Conservation (phyloP, 2,329 filamentous ascomycete species). For the Claviceps africana region DNA sequence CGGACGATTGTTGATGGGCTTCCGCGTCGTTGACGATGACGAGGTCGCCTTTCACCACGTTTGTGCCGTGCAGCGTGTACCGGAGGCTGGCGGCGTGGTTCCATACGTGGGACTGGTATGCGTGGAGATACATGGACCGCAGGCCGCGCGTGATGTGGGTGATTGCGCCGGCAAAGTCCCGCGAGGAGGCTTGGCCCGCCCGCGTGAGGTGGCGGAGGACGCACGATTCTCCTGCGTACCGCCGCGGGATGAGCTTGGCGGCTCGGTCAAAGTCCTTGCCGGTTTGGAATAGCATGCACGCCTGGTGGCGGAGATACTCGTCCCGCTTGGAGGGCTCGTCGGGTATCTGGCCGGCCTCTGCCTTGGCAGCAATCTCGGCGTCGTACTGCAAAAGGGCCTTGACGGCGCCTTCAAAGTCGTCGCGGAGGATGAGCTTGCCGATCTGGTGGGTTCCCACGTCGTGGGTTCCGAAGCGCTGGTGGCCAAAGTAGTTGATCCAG, state of each 20-base stretch:
- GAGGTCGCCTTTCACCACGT: constrained; percentile 74
- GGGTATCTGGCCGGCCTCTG: constrained; percentile 23
- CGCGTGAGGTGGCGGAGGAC: constrained; percentile 64
- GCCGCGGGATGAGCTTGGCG: constrained; percentile 55
- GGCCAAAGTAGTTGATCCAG: constrained; percentile 94
- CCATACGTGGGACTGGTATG: constrained; percentile 92
- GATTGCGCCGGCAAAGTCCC: constrained; percentile 71
- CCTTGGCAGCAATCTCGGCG: constrained; percentile 38
- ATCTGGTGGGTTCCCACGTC: constrained; percentile 72
- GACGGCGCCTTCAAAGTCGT: constrained; percentile 68
- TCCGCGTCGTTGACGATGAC: constrained; percentile 45
- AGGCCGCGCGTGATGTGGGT: constrained; percentile 68
- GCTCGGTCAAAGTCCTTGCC: constrained; percentile 46
- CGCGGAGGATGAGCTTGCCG: constrained; percentile 70
- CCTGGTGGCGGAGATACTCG: constrained; percentile 64
- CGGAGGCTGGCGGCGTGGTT: constrained; percentile 72
- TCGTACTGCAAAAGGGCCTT: constrained; percentile 64
- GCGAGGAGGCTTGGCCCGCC: constrained; percentile 29
- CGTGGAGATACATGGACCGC: constrained; percentile 89
- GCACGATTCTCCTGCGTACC: constrained; percentile 66
- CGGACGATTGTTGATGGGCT: constrained; percentile 11
- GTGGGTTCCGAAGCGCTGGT: constrained; percentile 93
- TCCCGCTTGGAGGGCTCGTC: constrained; percentile 49
- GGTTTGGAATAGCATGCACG: constrained; percentile 59
- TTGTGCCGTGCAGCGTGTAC: constrained; percentile 57